phyloP scores from a whole-genome alignment of 2,329 filamentous ascomycete species.

The Fusarium sp. region DNA sequence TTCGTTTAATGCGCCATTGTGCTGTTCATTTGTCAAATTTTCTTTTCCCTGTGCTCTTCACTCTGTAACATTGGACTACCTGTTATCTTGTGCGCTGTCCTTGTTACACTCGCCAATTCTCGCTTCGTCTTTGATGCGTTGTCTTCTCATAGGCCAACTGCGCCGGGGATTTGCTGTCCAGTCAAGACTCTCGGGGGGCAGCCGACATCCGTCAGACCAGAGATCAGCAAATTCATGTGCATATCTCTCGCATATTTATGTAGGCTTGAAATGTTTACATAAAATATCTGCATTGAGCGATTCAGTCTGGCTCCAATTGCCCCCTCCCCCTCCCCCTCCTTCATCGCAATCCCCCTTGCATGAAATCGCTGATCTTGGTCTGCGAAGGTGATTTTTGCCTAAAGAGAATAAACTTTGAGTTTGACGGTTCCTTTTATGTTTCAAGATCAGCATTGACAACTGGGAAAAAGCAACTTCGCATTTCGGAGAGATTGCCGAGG shows the following conservation, averaged over 20 bases:
- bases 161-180: not conserved
- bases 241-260: not conserved
- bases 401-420: constrained; percentile 15
- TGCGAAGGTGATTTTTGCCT: constrained; percentile 13
- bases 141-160: not conserved
- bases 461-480: not conserved
- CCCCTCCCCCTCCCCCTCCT: not conserved
- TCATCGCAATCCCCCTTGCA: constrained; percentile 11
- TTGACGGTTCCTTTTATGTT: not conserved
- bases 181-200: not conserved
- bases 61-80: not conserved
- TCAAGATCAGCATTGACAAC: constrained; percentile 8
- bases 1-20: not conserved
- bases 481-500: constrained; percentile 24
- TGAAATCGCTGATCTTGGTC: not conserved
- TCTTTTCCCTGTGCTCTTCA: not conserved
- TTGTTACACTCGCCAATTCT: constrained; percentile 26
- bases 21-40: not conserved
- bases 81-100: constrained; percentile 11
- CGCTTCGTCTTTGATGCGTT: not conserved
- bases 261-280: not conserved
- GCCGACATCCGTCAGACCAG: not conserved
- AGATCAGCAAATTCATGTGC: constrained; percentile 3
- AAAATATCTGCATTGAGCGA: not conserved
- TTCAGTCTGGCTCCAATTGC: not conserved